A percentile compares a stretch with the other conserved stretches of the same genome.
Conservation (phyloP, 2,329 filamentous ascomycete genomes). For the Xylaria sp. region DNA sequence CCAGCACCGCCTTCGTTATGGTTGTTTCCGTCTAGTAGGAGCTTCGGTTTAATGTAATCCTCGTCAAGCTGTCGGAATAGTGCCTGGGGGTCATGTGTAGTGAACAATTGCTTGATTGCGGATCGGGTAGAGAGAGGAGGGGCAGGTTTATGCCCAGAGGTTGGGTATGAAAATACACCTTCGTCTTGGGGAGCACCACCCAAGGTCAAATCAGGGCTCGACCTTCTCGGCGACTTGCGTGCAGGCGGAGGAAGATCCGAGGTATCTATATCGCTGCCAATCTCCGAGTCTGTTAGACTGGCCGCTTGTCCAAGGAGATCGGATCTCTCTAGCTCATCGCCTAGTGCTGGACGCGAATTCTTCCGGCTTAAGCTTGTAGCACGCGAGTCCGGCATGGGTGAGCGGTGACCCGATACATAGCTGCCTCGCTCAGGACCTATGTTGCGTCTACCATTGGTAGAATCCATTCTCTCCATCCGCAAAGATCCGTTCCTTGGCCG, state of each 20-base stretch:
- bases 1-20: slow-evolving; percentile 47
- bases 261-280: slow-evolving; percentile 72
- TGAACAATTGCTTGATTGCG: slow-evolving; percentile 83
- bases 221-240: slow-evolving; percentile 55
- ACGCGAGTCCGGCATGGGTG: slow-evolving; percentile 56
- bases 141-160: slow-evolving; percentile 49
- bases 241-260: slow-evolving; percentile 74
- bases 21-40: slow-evolving; percentile 79
- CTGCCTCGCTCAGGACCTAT: slow-evolving; percentile 53
- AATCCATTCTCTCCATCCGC: slow-evolving; percentile 64
- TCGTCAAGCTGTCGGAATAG: slow-evolving; percentile 95
- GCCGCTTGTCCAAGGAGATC: slow-evolving; percentile 64
- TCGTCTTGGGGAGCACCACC: slow-evolving; percentile 46
- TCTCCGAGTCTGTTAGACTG: slow-evolving; percentile 66
- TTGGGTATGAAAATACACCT: slow-evolving; percentile 52
- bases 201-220: slow-evolving; percentile 54
- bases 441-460: slow-evolving; percentile 43
- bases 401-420: slow-evolving; percentile 66
- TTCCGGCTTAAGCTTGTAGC: slow-evolving; percentile 65
- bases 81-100: slow-evolving; percentile 86
- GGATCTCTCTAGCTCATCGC: slow-evolving; percentile 64
- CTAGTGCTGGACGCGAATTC: slow-evolving; percentile 54
- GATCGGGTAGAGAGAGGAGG: slow-evolving; percentile 75
- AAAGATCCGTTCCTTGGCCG: slow-evolving; percentile 70
- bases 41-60: slow-evolving; percentile 91